Base-by-base conservation (phyloP, 2,329 filamentous ascomycete species). In the Sporothrix phasma region DNA sequence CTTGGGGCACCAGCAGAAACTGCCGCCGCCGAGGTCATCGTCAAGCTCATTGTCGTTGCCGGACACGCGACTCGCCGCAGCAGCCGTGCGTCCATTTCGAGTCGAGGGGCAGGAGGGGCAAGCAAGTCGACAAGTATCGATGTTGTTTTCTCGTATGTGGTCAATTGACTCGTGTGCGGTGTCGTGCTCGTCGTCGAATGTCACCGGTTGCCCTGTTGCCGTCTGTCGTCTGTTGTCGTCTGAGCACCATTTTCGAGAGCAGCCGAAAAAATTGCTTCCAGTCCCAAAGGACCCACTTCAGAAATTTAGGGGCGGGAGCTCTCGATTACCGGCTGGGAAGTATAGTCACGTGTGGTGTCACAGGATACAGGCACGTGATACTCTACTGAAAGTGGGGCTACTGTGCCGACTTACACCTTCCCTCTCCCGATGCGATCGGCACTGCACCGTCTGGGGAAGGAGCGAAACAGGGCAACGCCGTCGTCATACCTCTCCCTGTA, bases 41-140 rank as follows among this genome's bases (percentile, higher is more conserved):
- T 34, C 29, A 29, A 53, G 17, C 17, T 19, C 2, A 13, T 34
- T 17, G 51, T 22, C 41, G 65, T 31, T 29, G 65, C 31, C 53
- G 59, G 60, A 51, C 66, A 53, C 43, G 65, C 65, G 51, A 63
- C 65, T 45, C 65, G 53, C 61, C 66, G 53, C 26, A 67, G 63
- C 47, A 63, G 65, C 13, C 53, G 65, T 13, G 66, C 63, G 53
- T 66, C 65, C 65, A 66, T 66, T 45, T 24, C 43, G 45, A 5
- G 3, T 37, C 10, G 34, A 58, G 4, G 37, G n/a, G n/a, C 22
- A 2, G 15, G 8, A 13, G 31, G 8, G 10, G 3, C n/a, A 54
- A n/a, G n/a, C n/a, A n/a, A n/a, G n/a, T n/a, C 3, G 34, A 2
- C 6, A 37, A 10, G 13, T 10, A 11, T 37, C 34, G 8, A 37